Evolutionary conservation across 202 grass and related monocot species (phyloP).

Genomic region (Schoenoplectus tabernaemontani): DNA sequence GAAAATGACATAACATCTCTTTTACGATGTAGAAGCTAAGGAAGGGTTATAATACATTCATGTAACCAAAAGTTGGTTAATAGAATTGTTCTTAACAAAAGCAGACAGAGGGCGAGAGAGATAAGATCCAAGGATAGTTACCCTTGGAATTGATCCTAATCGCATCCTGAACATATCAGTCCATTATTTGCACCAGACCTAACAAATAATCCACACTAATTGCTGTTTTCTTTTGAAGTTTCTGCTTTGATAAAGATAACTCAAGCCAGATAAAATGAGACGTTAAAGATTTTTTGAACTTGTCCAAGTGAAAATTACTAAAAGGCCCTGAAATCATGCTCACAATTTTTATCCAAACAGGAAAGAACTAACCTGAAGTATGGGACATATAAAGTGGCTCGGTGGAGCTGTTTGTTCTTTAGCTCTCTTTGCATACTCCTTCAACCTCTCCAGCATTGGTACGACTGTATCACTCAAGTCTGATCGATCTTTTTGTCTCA

Average conservation of each 20-base stretch:
- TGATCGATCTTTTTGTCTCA: slow-evolving; percentile 66
- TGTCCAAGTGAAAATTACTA: no score
- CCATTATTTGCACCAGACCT: neutral
- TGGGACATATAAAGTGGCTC: slow-evolving; percentile 83
- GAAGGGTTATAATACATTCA: neutral
- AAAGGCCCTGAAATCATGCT: neutral
- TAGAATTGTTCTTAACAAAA: neutral
- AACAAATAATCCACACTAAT: neutral
- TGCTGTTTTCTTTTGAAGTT: neutral
- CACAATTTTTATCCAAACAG: neutral
- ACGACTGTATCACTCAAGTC: slow-evolving; percentile 49
- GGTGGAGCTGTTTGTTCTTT: slow-evolving; percentile 34
- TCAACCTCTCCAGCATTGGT: slow-evolving; percentile 53
- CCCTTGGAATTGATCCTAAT: neutral
- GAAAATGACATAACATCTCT: neutral
- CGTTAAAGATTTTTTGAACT: no score
- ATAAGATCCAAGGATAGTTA: neutral
- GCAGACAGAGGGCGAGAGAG: neutral
- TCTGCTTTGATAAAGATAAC: neutral
- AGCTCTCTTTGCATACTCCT: slow-evolving; percentile 31
- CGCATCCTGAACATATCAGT: neutral
- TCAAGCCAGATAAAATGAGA: neutral
- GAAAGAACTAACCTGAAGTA: slow-evolving; percentile 52
- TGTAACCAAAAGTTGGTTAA: neutral
- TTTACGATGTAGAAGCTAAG: slow-evolving; percentile 5